Percentiles rank a stretch among this genome's conserved stretches.
phyloP scores from a whole-genome alignment of 2,329 filamentous ascomycete genomes.

The Ophiostoma piceae region DNA sequence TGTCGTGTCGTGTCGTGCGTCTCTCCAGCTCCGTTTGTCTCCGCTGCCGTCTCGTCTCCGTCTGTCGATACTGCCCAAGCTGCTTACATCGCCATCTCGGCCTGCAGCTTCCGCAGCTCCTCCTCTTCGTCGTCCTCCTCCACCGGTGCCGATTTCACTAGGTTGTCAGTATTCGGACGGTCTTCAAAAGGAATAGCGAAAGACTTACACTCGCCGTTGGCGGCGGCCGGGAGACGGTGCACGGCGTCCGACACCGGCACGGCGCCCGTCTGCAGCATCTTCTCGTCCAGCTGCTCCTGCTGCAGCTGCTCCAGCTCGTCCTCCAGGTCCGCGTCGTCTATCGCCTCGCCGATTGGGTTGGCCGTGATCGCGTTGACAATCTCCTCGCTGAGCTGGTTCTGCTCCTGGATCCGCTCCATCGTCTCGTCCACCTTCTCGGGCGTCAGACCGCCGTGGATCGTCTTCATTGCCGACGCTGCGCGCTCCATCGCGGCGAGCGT shows the following conservation, averaged over 20 bases:
- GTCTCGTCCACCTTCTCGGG: conserved; percentile 92
- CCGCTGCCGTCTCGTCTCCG: not conserved
- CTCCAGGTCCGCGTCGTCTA: conserved; percentile 84
- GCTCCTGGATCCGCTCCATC: conserved; percentile 89
- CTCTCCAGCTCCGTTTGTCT: not conserved
- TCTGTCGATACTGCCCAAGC: not conserved
- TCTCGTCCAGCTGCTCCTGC: conserved; percentile 87
- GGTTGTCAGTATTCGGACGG: conserved; percentile 26
- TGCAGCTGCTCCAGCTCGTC: conserved; percentile 80
- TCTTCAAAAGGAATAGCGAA: too few relatives aligned
- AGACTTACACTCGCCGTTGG: conserved; percentile 68
- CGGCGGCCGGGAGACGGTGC: conserved; percentile 68
- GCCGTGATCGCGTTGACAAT: conserved; percentile 80
- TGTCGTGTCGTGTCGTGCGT: not conserved
- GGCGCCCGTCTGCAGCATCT: conserved; percentile 83
- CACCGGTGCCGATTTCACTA: conserved; percentile 49
- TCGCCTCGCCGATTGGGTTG: conserved; percentile 58
- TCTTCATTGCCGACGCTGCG: conserved; percentile 83
- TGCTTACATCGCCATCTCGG: conserved; percentile 91
- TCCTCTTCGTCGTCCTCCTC: conserved; percentile 90
- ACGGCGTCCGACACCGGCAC: conserved; percentile 77
- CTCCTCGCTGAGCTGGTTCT: conserved; percentile 89
- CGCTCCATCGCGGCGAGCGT: conserved; percentile 91
- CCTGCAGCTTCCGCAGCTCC: conserved; percentile 86
- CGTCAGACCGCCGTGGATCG: conserved; percentile 84